Conservation (phyloP, 78 protist genomes). For the Emiliania huxleyi region DNA sequence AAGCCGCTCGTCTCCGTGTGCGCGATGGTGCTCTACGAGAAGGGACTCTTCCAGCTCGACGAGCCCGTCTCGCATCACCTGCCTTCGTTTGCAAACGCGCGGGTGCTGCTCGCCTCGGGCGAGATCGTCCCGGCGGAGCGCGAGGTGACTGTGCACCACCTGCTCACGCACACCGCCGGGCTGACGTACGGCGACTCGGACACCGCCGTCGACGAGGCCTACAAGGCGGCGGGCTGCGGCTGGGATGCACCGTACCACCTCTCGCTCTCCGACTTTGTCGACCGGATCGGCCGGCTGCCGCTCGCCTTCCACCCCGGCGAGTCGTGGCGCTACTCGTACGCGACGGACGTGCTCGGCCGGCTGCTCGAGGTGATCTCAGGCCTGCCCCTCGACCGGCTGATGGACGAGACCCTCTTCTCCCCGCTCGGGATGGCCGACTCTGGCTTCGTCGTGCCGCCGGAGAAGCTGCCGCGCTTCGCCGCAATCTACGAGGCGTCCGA, state of each 20-base stretch:
- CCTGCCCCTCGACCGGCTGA: background rate
- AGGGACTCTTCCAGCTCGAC: background rate
- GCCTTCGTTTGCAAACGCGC: background rate
- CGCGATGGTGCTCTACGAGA: background rate
- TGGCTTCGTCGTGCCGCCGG: background rate
- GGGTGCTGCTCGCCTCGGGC: background rate
- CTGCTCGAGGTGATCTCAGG: background rate
- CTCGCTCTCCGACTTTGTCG: background rate
- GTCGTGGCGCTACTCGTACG: background rate
- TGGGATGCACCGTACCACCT: background rate
- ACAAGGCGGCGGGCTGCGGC: background rate
- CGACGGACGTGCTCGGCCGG: background rate
- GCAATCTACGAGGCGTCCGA: no score
- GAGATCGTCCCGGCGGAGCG: background rate
- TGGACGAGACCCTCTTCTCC: background rate
- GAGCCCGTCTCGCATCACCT: background rate
- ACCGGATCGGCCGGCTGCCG: background rate
- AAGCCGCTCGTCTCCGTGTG: background rate
- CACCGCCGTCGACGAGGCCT: background rate
- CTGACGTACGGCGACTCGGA: background rate
- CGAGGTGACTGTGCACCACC: background rate
- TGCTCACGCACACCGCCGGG: background rate
- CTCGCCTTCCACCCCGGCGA: background rate
- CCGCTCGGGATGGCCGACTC: background rate
- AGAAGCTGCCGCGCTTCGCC: no score